These are phyloP conservation scores for Linum tenue DNA, from an alignment of 345 rosid genomes.

Conservation along the genomic window DNA sequence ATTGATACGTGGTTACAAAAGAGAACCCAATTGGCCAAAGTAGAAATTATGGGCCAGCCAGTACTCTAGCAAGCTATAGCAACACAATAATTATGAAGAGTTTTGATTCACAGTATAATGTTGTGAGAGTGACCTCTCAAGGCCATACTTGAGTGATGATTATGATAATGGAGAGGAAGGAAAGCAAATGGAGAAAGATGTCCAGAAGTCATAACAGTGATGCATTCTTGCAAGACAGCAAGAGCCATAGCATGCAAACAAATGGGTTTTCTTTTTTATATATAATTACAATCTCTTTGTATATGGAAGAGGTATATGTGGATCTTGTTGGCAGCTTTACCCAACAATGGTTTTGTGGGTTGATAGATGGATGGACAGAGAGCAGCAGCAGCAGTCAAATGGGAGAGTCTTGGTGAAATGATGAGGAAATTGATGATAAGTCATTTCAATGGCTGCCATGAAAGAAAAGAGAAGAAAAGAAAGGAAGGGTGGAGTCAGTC, in stretches of 20 bases:
- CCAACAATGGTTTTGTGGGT: not conserved
- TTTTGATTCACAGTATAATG: not conserved
- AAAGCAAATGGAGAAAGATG: too few relatives aligned
- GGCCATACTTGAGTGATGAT: not conserved
- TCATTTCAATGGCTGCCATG: not conserved
- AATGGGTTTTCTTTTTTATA: too few relatives aligned
- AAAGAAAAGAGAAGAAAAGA: slow-evolving; percentile 2
- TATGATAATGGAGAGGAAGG: not conserved
- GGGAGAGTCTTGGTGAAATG: not conserved
- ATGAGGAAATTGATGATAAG: not conserved
- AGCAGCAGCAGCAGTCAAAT: not conserved
- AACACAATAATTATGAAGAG: too few relatives aligned
- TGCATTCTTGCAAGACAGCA: too few relatives aligned
- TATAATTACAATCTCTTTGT: too few relatives aligned
- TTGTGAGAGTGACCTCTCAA: not conserved
- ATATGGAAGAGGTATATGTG: slow-evolving; percentile 7
- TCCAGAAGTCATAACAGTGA: too few relatives aligned
- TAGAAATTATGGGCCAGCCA: too few relatives aligned
- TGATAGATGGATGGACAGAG: not conserved
- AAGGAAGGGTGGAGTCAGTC: slow-evolving; percentile 10
- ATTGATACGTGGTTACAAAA: too few relatives aligned
- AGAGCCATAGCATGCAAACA: too few relatives aligned
- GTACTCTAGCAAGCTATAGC: too few relatives aligned
- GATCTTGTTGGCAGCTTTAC: slow-evolving; percentile 34
- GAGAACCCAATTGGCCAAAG: too few relatives aligned